Evolutionary conservation across 225 moss, liverwort and hornwort genomes (phyloP).

Genomic region (Antitrichia curtipendula): DNA sequence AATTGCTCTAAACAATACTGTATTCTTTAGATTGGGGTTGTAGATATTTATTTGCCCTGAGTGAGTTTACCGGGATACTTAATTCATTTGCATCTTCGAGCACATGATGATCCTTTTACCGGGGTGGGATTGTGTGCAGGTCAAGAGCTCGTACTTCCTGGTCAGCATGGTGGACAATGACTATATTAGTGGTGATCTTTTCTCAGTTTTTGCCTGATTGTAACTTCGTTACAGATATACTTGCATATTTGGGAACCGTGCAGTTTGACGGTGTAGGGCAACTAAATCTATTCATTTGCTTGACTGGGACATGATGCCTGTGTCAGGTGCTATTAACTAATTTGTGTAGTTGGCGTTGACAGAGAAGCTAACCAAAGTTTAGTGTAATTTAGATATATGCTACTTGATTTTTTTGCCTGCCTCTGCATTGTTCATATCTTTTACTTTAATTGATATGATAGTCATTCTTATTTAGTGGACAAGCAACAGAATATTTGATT

Average conservation of each 20-base stretch:
- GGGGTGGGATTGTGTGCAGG: constrained; percentile 15
- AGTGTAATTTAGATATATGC: background rate
- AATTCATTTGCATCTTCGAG: background rate
- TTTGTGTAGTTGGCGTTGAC: background rate
- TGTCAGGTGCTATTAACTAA: background rate
- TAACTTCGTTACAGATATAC: background rate
- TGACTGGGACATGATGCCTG: background rate
- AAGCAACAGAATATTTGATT: background rate
- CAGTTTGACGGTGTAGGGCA: background rate
- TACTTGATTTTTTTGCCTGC: background rate
- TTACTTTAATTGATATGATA: background rate
- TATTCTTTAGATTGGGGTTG: background rate
- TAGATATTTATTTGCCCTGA: background rate
- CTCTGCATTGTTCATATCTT: background rate
- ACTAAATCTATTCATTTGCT: background rate
- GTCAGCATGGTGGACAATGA: constrained; percentile 86
- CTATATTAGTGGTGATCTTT: constrained; percentile 56
- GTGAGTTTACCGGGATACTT: background rate
- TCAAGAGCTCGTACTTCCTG: constrained; percentile 55
- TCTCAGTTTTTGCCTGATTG: constrained; percentile 39
- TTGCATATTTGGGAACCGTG: background rate
- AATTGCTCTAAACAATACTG: background rate
- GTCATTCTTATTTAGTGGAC: background rate
- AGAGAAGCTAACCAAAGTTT: background rate
- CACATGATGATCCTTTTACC: background rate